These are phyloP conservation scores for Cenchrus fungigraminus DNA, from an alignment of 176 grass and related monocot genomes.

Conservation along the genomic window DNA sequence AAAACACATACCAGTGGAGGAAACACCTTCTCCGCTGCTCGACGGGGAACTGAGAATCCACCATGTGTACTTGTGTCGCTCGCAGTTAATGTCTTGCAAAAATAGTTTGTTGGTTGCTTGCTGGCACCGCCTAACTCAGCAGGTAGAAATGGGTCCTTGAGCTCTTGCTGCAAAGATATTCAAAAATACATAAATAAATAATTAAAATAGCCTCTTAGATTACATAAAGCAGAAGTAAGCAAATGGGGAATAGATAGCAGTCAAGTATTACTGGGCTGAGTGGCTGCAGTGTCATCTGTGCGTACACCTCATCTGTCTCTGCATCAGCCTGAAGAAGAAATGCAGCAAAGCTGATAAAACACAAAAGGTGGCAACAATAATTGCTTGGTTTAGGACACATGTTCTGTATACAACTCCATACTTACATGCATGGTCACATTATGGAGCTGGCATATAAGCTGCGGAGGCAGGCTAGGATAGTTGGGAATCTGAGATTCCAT, in stretches of 20 bases:
- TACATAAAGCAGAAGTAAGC: constrained; percentile 19
- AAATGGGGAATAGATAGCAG: constrained; percentile 21
- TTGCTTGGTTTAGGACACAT: constrained; percentile 17
- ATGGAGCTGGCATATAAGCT: constrained; percentile 96
- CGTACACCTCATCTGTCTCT: constrained; percentile 95
- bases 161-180: constrained; percentile 70
- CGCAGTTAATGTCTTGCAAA: constrained; percentile 97
- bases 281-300: constrained; percentile 92
- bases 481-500: constrained; percentile 88
- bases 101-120: constrained; percentile 96
- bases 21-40: constrained; percentile 98
- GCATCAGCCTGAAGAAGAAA: constrained; percentile 78
- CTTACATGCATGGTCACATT: constrained; percentile 99
- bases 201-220: constrained; percentile 4
- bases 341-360: constrained; percentile 31
- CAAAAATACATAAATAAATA: not conserved
- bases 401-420: constrained; percentile 22
- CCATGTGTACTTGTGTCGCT: constrained; percentile 99
- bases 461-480: constrained; percentile 83
- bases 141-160: constrained; percentile 88
- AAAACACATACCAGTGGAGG: constrained; percentile 76
- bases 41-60: constrained; percentile 96
- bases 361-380: constrained; percentile 3
- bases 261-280: constrained; percentile 70
- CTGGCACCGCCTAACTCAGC: constrained; percentile 71